Evolutionary conservation across 2,329 filamentous ascomycete species (phyloP), one percentile per base, ranked within the genome.

Genomic region (Exophiala lecanii-corni): DNA sequence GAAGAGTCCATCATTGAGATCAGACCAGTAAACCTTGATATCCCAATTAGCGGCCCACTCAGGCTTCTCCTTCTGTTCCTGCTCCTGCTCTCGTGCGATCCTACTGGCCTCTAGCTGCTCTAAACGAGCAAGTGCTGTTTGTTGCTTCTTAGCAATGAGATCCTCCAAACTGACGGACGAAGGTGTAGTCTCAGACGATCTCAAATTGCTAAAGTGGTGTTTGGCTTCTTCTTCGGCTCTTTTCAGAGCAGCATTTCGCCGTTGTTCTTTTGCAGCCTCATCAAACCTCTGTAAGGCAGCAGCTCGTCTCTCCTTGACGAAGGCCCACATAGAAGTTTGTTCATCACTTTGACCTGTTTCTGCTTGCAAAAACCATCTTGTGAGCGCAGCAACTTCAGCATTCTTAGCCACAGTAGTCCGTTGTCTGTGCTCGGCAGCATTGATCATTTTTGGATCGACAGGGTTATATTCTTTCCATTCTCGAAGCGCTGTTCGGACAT

Each of bases 1-100:
- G 62, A 84, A 80, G 46, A 57, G 59, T 19, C 67, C 67, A 55
- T 71, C 66, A 37, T 68, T 60, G 21, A 70, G 32, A 55, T 73
- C 67, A 12, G 60, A 62, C 70, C 70, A 73, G 41, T 67, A 61
- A 26, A 72, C 62, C 54, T 67, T 67, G 20, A 72, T 63, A n/a
- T 61, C 47, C 9, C 60, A 50, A 9, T 56, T 41, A 39, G 62
- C 36, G 2, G 58, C 55, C 30, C 59, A 55, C 17, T 58, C 52
- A 12, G 47, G 43, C 18, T 55, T 50, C 17, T 57, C 50, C n/a
- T 49, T 34, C 5, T 31, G 17, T 20, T 31, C 37, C 7, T 40
- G 39, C 18, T 43, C 39, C 7, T 40, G 35, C 17, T 19, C 18
- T 26, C 6, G 12, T 19, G 35, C 41, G 16, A n/a, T 20, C 28